Evolutionary conservation across 2,329 filamentous ascomycete genomes (phyloP), one percentile per base, ranked within the genome.

Genomic region (Stagonosporopsis cucurbitacearum): DNA sequence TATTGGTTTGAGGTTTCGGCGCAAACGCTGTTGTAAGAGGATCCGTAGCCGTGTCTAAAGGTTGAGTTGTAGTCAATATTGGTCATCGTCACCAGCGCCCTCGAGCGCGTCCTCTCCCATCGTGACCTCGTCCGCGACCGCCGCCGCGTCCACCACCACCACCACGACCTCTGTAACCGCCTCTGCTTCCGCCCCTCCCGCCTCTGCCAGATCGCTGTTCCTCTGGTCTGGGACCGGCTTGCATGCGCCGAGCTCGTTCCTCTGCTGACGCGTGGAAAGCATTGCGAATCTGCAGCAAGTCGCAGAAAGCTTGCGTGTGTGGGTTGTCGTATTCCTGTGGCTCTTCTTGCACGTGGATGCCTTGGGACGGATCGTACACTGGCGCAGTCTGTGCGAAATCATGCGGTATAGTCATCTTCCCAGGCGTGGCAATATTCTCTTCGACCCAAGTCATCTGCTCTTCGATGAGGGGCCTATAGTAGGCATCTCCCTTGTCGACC

Each of bases 281-380:
- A 72, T 98, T 96, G 6, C 84, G 78, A 30, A 99, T 87, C 8
- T 84, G 87, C 1, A 98, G 67, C 51, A 98, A 77, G 52, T 87
- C 80, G 75, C 95, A 99, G 71, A 94, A 98, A 3, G 81, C 77
- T n/a, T 79, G 80, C 6, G 92, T 98, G 77, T 98, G 94, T 12
- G 89, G 88, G 69, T 95, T 98, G 4, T 86, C 91, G 72, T 94
- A 94, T 76, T 97, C 93, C 1, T 81, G 79, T 1, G 92, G 91
- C 72, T 87, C 84, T n/a, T 87, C 80, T 0, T 80, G 67, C 0
- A 86, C 84, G 22, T 79, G 80, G 60, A 88, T 84, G 0, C 86
- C 84, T 6, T 82, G 77, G 0, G 80, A 77, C 1, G 80, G 77
- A 39, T 87, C 81, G 60, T 92, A 89, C 2, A 87, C 80, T 1